These are phyloP conservation scores for Musa balbisiana DNA, from an alignment of 202 grass and related monocot genomes.

Conservation along the genomic window DNA sequence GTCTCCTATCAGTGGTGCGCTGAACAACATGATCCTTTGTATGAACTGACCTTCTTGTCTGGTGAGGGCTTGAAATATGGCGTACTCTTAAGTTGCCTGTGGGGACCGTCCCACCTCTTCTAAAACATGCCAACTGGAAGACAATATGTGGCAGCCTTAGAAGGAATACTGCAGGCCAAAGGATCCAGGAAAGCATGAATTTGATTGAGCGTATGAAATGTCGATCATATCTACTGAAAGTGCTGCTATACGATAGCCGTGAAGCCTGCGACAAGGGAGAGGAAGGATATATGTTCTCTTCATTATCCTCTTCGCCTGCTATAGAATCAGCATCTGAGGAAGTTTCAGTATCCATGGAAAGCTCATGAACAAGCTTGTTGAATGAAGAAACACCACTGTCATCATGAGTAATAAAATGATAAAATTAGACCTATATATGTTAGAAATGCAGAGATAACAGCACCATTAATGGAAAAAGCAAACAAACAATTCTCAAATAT, in stretches of 20 bases:
- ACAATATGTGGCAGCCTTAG: slow-evolving; percentile 45
- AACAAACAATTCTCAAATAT: neutral
- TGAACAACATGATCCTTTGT: slow-evolving; percentile 74
- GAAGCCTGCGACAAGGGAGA: slow-evolving; percentile 80
- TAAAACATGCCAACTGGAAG: slow-evolving; percentile 46
- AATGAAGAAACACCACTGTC: slow-evolving; percentile 90
- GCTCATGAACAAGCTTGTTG: slow-evolving; percentile 86
- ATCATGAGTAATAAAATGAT: slow-evolving; percentile 2
- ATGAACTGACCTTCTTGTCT: slow-evolving; percentile 41
- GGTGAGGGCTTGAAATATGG: slow-evolving; percentile 27
- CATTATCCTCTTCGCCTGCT: slow-evolving; percentile 64
- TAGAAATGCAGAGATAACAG: too few relatives aligned
- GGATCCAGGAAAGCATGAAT: slow-evolving; percentile 69
- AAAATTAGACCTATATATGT: too few relatives aligned
- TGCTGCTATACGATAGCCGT: slow-evolving; percentile 61
- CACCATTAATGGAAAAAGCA: neutral
- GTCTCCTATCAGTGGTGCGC: slow-evolving; percentile 62
- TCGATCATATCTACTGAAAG: slow-evolving; percentile 59
- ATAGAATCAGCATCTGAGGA: slow-evolving; percentile 47
- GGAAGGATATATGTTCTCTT: slow-evolving; percentile 43
- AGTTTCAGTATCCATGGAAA: slow-evolving; percentile 52
- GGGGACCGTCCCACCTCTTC: slow-evolving; percentile 31
- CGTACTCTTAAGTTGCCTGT: slow-evolving; percentile 26
- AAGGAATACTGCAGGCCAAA: slow-evolving; percentile 62
- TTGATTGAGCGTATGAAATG: slow-evolving; percentile 46